Percentiles rank a stretch among this genome's conserved stretches.
Conservation (phyloP, 1,284 basidiomycete genomes). For the Marasmius fiardii region DNA sequence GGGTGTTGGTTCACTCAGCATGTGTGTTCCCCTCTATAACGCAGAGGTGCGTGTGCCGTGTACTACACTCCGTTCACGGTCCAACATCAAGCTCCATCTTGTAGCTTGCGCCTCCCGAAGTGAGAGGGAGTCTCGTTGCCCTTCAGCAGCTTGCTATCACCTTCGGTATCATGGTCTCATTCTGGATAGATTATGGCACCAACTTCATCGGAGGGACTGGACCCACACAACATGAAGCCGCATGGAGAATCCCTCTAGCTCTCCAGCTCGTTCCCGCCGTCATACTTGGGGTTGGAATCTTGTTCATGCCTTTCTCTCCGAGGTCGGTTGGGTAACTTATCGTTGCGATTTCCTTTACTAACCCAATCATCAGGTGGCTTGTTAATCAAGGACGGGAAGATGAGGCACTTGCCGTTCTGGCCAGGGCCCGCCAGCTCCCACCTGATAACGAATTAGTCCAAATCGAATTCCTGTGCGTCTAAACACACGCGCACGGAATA, state of each 20-base stretch:
- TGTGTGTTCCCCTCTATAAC: conserved; percentile 78
- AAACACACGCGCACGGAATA: background rate
- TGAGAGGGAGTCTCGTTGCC: conserved; percentile 78
- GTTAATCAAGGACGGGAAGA: conserved; percentile 72
- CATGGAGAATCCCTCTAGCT: conserved; percentile 77
- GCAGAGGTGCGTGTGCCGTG: conserved; percentile 24
- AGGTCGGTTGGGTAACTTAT: conserved; percentile 30
- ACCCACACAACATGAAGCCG: conserved; percentile 51
- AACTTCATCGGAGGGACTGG: conserved; percentile 71
- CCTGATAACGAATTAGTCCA: conserved; percentile 64
- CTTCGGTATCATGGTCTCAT: conserved; percentile 66
- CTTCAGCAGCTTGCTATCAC: conserved; percentile 82
- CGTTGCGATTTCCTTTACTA: background rate
- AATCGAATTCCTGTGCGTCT: conserved; percentile 69
- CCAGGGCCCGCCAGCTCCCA: conserved; percentile 54
- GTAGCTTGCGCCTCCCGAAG: conserved; percentile 72
- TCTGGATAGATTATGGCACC: conserved; percentile 79
- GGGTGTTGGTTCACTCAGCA: conserved; percentile 73
- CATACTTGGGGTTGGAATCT: conserved; percentile 59
- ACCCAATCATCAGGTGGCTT: conserved; percentile 50
- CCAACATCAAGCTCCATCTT: conserved; percentile 11
- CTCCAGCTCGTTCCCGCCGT: conserved; percentile 75
- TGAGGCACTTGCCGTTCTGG: conserved; percentile 66
- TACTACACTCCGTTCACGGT: background rate
- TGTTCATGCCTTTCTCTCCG: conserved; percentile 73